A percentile compares a stretch with the other conserved stretches of the same genome.
Evolutionary conservation across 257 asterid species (phyloP).

Genomic region (Thymus mandschuricus): DNA sequence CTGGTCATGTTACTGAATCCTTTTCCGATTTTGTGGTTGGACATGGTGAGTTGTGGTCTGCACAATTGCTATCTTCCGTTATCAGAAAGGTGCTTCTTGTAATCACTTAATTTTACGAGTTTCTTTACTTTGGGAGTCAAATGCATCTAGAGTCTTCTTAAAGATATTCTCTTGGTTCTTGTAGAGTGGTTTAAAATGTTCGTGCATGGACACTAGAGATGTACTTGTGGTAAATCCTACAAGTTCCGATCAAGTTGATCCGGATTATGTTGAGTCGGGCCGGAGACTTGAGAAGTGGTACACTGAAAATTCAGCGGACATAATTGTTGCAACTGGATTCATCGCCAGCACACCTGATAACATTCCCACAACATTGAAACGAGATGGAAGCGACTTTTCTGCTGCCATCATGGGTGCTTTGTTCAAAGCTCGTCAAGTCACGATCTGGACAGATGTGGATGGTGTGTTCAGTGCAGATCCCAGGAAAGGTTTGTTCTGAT

Average conservation of each 20-base stretch:
- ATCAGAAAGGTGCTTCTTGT: slow-evolving; percentile 71
- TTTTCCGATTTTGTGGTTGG: slow-evolving; percentile 98
- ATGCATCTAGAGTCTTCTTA: not conserved
- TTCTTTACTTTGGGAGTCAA: slow-evolving; percentile 24
- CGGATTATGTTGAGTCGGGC: slow-evolving; percentile 82
- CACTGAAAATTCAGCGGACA: slow-evolving; percentile 63
- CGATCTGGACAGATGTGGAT: slow-evolving; percentile 99
- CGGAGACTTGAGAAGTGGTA: slow-evolving; percentile 84
- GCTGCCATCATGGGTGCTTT: slow-evolving; percentile 99
- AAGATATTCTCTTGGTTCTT: slow-evolving; percentile 26
- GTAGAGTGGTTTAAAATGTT: slow-evolving; percentile 76
- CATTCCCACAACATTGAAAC: slow-evolving; percentile 95
- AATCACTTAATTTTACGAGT: slow-evolving; percentile 20
- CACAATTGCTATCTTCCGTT: slow-evolving; percentile 76
- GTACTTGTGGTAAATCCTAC: slow-evolving; percentile 89
- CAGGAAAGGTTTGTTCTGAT: slow-evolving; percentile 70
- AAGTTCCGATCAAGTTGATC: slow-evolving; percentile 89
- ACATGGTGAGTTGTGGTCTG: slow-evolving; percentile 98
- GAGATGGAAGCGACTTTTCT: slow-evolving; percentile 99
- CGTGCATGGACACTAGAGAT: slow-evolving; percentile 96
- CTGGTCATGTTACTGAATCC: slow-evolving; percentile 98
- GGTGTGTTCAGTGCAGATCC: slow-evolving; percentile 99
- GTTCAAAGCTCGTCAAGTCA: slow-evolving; percentile 85
- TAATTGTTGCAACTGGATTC: slow-evolving; percentile 91
- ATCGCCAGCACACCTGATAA: slow-evolving; percentile 88